Evolutionary conservation across 176 grass and related monocot genomes (phyloP).

Genomic region (Dactylis glomerata): DNA sequence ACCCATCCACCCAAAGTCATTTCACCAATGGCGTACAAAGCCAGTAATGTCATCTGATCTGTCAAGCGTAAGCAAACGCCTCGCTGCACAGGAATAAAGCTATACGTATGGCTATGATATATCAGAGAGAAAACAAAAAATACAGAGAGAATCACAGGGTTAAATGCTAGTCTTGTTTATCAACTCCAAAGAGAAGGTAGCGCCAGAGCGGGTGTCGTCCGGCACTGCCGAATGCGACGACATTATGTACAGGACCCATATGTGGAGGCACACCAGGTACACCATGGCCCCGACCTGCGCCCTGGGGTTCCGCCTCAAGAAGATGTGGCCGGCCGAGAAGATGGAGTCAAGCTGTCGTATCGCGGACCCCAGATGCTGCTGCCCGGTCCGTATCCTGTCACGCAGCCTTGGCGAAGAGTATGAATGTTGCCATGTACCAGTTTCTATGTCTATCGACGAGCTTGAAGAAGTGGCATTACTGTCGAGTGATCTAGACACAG

Average conservation of each 20-base stretch:
- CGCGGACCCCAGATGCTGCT: conserved; percentile 54
- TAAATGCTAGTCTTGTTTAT: conserved; percentile 48
- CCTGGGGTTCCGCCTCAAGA: conserved; percentile 62
- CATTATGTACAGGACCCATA: conserved; percentile 91
- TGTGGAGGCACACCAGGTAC: conserved; percentile 69
- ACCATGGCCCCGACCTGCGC: conserved; percentile 51
- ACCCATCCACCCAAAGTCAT: background rate
- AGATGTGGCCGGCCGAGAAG: conserved; percentile 74
- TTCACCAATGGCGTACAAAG: background rate
- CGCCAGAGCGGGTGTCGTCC: conserved; percentile 40
- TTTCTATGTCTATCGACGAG: conserved; percentile 69
- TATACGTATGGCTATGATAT: background rate
- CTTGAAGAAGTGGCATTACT: conserved; percentile 21
- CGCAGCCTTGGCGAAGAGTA: conserved; percentile 35
- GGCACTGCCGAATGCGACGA: conserved; percentile 45
- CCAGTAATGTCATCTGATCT: background rate
- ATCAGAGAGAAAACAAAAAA: background rate
- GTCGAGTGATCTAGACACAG: conserved; percentile 61
- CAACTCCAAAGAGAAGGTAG: conserved; percentile 51
- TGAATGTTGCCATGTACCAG: conserved; percentile 38
- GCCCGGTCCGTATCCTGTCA: conserved; percentile 50
- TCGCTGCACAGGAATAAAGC: background rate
- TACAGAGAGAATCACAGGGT: background rate
- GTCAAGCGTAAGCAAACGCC: background rate
- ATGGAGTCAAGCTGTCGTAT: conserved; percentile 79